A percentile compares a stretch with the other conserved stretches of the same genome.
Conservation (phyloP, 805 yeast genomes). For the Ogataea ramenticola region DNA sequence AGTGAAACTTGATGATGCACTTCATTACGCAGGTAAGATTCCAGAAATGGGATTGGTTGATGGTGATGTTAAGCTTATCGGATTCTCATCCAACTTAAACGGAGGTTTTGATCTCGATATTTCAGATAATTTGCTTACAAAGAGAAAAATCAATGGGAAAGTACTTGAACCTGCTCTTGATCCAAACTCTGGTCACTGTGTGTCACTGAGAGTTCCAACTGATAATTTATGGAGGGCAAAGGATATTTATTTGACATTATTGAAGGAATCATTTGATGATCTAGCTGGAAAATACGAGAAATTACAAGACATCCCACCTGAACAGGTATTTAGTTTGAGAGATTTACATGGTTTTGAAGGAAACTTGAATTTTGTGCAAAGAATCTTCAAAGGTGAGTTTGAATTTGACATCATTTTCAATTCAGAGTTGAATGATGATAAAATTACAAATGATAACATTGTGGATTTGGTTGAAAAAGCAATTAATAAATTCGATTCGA, state of each 20-base stretch:
- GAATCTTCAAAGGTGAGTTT: conserved; percentile 63
- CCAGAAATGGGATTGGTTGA: conserved; percentile 21
- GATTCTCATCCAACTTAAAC: conserved; percentile 59
- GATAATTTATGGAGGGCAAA: conserved; percentile 70
- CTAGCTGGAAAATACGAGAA: conserved; percentile 25
- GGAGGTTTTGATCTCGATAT: conserved; percentile 51
- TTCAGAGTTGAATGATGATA: conserved; percentile 33
- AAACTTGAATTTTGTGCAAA: conserved; percentile 73
- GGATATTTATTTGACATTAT: conserved; percentile 62
- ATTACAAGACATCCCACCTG: conserved; percentile 32
- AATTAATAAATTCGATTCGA: conserved; percentile 36
- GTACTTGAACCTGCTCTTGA: conserved; percentile 38
- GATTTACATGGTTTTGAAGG: conserved; percentile 60
- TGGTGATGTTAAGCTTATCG: conserved; percentile 36
- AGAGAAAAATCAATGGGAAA: conserved; percentile 28
- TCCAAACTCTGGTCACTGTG: conserved; percentile 55
- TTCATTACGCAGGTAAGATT: conserved; percentile 31
- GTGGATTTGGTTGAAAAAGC: conserved; percentile 26
- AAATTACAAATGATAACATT: conserved; percentile 31
- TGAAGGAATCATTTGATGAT: conserved; percentile 60
- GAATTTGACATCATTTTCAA: conserved; percentile 68
- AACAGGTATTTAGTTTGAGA: conserved; percentile 46
- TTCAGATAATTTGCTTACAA: conserved; percentile 35
- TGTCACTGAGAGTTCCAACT: conserved; percentile 64
- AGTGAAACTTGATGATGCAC: conserved; percentile 50